Base-by-base conservation (phyloP, 2,329 filamentous ascomycete genomes). In the Fusarium abutilonis region DNA sequence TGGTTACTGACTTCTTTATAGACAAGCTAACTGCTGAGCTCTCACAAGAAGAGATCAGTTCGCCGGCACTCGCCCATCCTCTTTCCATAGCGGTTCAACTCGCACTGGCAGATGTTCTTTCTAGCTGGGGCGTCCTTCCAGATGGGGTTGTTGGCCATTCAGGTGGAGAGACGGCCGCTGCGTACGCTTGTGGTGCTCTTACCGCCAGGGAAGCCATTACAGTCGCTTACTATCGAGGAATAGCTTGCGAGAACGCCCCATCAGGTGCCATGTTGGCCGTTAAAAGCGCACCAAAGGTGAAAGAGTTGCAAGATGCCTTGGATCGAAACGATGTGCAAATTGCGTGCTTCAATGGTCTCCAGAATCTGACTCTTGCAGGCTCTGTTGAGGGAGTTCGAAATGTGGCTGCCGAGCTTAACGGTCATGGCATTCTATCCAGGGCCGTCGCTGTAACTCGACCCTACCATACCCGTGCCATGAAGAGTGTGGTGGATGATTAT, bases 331-430 rank as follows among this genome's bases (percentile, higher is more conserved):
- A 62, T 35, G 65, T 68, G 28, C 65, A 68, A 34, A 68, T 68
- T 56, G 59, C 65, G 0, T 68, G 65, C 35, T 68, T 68, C 51
- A 68, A 68, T 9, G 65, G 65, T 15, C 65, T 65, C 23, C 52
- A 68, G 45, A 68, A 68, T 4, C 43, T 68, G 2, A 68, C 65
- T 9, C 65, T 68, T 9, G 65, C 65, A 4, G 65, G 65, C 2
- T 43, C 65, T 39, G 46, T 42, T 5, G 65, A 68, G 15, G 65
- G 63, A 11, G 32, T 68, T 31, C 47, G 62, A 45, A 67, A 59
- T 4, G 39, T 68, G 10, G 45, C 65, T 6, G 19, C 39, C 23
- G 65, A 68, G 40, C 60, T 68, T 3, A 46, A 17, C 26, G 49
- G 28, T 11, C 53, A 62, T 34, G 56, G 60, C 4, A 68, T 68